Base-by-base conservation (phyloP, 2,329 filamentous ascomycete species). In the Xylariaceae sp. region DNA sequence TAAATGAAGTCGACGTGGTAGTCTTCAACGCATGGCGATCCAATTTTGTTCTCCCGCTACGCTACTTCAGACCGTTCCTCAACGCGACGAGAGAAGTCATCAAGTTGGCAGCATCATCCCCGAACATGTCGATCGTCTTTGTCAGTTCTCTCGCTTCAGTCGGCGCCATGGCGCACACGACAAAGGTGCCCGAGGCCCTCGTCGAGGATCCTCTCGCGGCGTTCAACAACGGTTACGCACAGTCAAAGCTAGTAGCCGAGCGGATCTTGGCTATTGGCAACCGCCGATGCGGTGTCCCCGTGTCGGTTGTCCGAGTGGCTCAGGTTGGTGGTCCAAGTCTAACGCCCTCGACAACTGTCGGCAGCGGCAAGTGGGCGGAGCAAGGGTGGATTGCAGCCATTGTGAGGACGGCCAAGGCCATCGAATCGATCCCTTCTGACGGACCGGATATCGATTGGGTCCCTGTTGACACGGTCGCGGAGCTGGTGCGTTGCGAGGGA, bases 21-120 rank as follows among this genome's bases (percentile, higher is more conserved):
- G 41, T 63, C 7, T 62, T 56, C 36, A 63, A 65, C 31, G 45
- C 60, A 6, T 65, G 61, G 63, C 45, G 52, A n/a, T 51, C 62
- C 1, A 57, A 63, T 48, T 65, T 65, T 28, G 56, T 53, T 2
- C 56, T 61, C 3, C 45, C 61, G 0, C 34, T 63, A 2, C 47
- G 45, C n/a, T 63, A 58, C 0, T 65, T 65, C 38, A 36, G 45
- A 1, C 60, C 60, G 0, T 62, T 63, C 31, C 40, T 63, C 1
- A 40, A 28, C 2, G 48, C 53, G 5, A 48, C 47, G 2, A 34
- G 48, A 5, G 60, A 60, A 10, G 22, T 63, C 19, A 43, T 64
- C 17, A 45, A 60, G 1, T 40, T 64, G 1, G 57, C 61, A 1
- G 14, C 33, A 2, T 56, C 57, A 42, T 10, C 17, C 2, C 47